Percentiles rank a stretch among this genome's conserved stretches.
Conservation (phyloP, 495 filamentous ascomycete species). For the Pseudoneurospora amorphoporcata region DNA sequence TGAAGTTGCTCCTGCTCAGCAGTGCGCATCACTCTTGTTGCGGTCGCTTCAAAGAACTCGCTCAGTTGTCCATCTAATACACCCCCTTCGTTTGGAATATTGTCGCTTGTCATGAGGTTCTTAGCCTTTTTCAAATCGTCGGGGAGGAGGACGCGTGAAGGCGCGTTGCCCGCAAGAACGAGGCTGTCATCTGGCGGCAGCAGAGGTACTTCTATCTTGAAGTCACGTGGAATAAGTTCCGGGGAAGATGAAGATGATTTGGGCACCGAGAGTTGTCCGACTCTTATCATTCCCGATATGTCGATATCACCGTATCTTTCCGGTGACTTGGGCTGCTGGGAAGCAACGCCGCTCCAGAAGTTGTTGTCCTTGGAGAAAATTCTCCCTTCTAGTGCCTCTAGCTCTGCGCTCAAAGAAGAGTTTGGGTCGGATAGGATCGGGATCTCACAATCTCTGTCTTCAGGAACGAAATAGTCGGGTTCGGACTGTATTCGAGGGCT, state of each 20-base stretch:
- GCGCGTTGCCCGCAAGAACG: background rate
- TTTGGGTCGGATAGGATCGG: constrained; percentile 42
- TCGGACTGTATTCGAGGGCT: constrained; percentile 34
- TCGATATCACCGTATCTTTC: constrained; percentile 15
- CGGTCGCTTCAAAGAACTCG: constrained; percentile 35
- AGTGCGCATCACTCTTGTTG: constrained; percentile 26
- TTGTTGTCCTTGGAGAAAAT: constrained; percentile 11
- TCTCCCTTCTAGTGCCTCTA: constrained; percentile 32
- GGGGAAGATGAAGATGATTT: background rate
- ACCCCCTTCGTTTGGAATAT: constrained; percentile 1
- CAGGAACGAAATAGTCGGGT: constrained; percentile 34
- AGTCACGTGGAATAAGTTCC: constrained; percentile 1
- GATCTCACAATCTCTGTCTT: constrained; percentile 36
- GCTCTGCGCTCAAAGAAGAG: constrained; percentile 37
- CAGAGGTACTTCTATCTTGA: constrained; percentile 20
- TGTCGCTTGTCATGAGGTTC: constrained; percentile 16
- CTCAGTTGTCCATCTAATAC: constrained; percentile 31
- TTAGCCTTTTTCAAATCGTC: constrained; percentile 11
- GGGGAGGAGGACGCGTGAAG: constrained; percentile 4
- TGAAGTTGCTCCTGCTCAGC: constrained; percentile 54
- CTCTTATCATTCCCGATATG: constrained; percentile 12
- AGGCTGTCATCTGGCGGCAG: constrained; percentile 1
- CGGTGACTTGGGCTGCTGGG: constrained; percentile 1
- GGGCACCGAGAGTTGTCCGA: constrained; percentile 8
- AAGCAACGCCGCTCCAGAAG: constrained; percentile 9